Evolutionary conservation across 495 filamentous ascomycete species (phyloP), one percentile per base, ranked within the genome.

Genomic region (Aspergillus haitiensis): DNA sequence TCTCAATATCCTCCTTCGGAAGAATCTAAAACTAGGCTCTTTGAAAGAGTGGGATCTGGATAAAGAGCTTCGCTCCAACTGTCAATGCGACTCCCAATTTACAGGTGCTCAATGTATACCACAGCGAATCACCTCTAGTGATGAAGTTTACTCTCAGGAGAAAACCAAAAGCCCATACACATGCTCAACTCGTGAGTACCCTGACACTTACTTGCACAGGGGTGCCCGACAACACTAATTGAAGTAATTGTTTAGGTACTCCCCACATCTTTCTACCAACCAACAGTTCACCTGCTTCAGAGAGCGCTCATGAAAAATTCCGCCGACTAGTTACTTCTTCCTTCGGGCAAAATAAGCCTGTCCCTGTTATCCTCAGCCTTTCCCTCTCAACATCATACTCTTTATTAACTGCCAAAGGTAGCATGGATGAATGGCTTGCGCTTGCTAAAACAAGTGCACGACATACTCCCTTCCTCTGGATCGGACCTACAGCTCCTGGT

Each of bases 401-500:
- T n/a, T 62, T 69, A 50, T 15, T 63, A 11, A 64, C 62, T 9
- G 72, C 78, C 32, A 69, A 64, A 5, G 56, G 55, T 48, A 74
- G 74, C 40, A 75, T 82, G 70, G 74, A 80, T 27, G 78, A 81
- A 68, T 81, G 75, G 77, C 61, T 74, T 37, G 51, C 64, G 7
- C 52, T 80, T 6, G 73, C 76, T 33, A 65, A 70, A 52, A 47
- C 62, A 48, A 75, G 70, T 27, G 62, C 64, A 53, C 67, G 70
- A 5, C 75, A 74, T 32, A 72, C 73, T 7, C 80, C 79, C 2
- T 75, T 82, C 55, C 70, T 82, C 21, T 80, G 77, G 72, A 42
- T 81, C 10, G 75, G 78, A n/a, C 80, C 78, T n/a, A 74, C 70
- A n/a, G 74, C 78, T 7, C 72, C 74, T 12, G 78, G 77, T 7